phyloP scores from a whole-genome alignment of 257 asterid genomes.

The Nicotiana obtusifolia region DNA sequence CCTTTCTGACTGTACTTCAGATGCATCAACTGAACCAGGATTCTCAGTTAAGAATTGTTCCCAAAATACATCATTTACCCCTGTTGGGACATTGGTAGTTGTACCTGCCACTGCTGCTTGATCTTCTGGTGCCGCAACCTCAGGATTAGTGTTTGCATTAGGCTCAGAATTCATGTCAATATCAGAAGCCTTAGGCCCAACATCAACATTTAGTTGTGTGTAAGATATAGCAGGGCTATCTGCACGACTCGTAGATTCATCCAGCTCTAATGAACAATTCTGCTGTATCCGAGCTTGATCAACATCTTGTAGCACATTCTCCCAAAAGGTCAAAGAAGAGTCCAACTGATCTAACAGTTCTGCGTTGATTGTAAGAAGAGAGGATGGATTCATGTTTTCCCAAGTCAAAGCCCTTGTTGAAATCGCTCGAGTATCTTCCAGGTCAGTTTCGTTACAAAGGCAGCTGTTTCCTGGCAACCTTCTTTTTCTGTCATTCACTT shows the following conservation, averaged over 20 bases:
- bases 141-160: constrained; percentile 22
- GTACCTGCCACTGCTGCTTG: constrained; percentile 24
- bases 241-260: constrained; percentile 40
- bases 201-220: constrained; percentile 43
- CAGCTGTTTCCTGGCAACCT: constrained; percentile 47
- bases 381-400: constrained; percentile 34
- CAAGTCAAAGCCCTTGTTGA: constrained; percentile 28
- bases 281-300: constrained; percentile 33
- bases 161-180: constrained; percentile 74
- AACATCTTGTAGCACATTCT: constrained; percentile 38
- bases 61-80: constrained; percentile 90
- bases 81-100: constrained; percentile 38
- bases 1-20: constrained; percentile 44
- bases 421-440: constrained; percentile 26
- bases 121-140: constrained; percentile 30
- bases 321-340: constrained; percentile 59
- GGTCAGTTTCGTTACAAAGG: constrained; percentile 33
- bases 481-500: constrained; percentile 56
- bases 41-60: constrained; percentile 90
- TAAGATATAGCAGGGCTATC: constrained; percentile 51
- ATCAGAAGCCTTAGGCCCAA: constrained; percentile 32
- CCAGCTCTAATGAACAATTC: constrained; percentile 36
- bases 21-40: constrained; percentile 58
- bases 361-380: constrained; percentile 35
- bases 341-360: constrained; percentile 56